phyloP scores from a whole-genome alignment of 257 asterid genomes.

The Agastache rugosa region DNA sequence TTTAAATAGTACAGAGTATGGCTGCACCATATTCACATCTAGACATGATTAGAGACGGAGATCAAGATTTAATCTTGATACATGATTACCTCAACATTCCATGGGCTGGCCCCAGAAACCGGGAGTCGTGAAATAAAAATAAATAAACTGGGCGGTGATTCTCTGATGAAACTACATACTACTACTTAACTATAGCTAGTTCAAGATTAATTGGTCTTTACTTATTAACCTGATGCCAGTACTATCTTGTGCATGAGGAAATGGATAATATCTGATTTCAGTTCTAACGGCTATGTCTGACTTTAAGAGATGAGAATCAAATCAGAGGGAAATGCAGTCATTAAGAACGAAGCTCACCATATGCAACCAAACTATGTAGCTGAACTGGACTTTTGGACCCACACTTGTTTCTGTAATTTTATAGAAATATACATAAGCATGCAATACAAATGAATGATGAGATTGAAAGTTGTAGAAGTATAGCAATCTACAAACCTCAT shows the following conservation, averaged over 20 bases:
- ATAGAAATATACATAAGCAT: conserved; percentile 14
- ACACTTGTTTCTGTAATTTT: conserved; percentile 82
- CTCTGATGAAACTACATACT: conserved; percentile 6
- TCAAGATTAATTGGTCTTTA: neutral
- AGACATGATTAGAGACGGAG: neutral
- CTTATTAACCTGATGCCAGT: neutral
- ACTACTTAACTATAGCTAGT: conserved; percentile 12
- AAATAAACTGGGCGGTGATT: neutral
- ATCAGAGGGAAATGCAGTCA: conserved; percentile 22
- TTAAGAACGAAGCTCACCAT: conserved; percentile 54
- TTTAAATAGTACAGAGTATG: neutral
- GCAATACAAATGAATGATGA: conserved; percentile 22
- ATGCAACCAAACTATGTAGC: conserved; percentile 62
- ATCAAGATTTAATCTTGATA: conserved; percentile 9
- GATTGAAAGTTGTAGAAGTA: neutral
- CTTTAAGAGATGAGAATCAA: conserved; percentile 19
- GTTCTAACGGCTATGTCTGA: conserved; percentile 10
- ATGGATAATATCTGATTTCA: conserved; percentile 3
- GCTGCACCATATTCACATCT: neutral
- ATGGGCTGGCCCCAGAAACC: neutral
- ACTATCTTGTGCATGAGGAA: conserved; percentile 18
- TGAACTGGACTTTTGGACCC: conserved; percentile 96
- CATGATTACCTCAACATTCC: neutral
- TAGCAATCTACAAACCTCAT: conserved; percentile 63
- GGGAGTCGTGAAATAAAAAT: neutral